Evolutionary conservation across 2,329 filamentous ascomycete genomes (phyloP).

Genomic region (Nemania serpens): DNA sequence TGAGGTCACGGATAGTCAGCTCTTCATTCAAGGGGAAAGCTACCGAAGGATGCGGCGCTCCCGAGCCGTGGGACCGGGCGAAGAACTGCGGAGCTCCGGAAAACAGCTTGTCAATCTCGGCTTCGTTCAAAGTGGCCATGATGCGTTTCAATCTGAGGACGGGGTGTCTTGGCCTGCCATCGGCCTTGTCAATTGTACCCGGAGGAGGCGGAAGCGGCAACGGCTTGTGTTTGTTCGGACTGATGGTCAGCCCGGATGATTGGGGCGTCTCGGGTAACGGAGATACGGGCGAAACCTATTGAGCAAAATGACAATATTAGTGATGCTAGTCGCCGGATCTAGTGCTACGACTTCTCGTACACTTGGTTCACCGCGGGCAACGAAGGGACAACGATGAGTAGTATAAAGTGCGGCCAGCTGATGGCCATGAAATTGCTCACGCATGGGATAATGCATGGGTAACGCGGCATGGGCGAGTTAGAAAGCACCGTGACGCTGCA

Average conservation of each 20-base stretch:
- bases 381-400: slow-evolving; percentile 9
- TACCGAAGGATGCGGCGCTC: slow-evolving; percentile 65
- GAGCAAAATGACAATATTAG: slow-evolving; percentile 17
- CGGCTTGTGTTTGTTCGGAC: slow-evolving; percentile 64
- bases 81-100: slow-evolving; percentile 77
- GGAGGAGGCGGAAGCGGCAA: slow-evolving; percentile 58
- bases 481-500: too few relatives aligned
- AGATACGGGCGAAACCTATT: slow-evolving; percentile 31
- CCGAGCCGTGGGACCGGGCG: slow-evolving; percentile 61
- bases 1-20: slow-evolving; percentile 64
- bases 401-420: not conserved
- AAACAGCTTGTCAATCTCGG: slow-evolving; percentile 71
- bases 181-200: slow-evolving; percentile 46
- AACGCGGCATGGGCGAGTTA: slow-evolving; percentile 29
- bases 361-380: not conserved
- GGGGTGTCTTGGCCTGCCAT: slow-evolving; percentile 48
- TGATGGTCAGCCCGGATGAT: slow-evolving; percentile 45
- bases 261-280: slow-evolving; percentile 34
- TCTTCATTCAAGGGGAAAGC: slow-evolving; percentile 71
- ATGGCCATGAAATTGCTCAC: slow-evolving; percentile 31
- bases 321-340: slow-evolving; percentile 5
- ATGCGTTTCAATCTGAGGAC: slow-evolving; percentile 60
- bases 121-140: slow-evolving; percentile 62
- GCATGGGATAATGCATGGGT: slow-evolving; percentile 22
- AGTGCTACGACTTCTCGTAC: not conserved